These are phyloP conservation scores for Pyrenochaeta sp. DNA, from an alignment of 2,329 filamentous ascomycete genomes.

Conservation along the genomic window DNA sequence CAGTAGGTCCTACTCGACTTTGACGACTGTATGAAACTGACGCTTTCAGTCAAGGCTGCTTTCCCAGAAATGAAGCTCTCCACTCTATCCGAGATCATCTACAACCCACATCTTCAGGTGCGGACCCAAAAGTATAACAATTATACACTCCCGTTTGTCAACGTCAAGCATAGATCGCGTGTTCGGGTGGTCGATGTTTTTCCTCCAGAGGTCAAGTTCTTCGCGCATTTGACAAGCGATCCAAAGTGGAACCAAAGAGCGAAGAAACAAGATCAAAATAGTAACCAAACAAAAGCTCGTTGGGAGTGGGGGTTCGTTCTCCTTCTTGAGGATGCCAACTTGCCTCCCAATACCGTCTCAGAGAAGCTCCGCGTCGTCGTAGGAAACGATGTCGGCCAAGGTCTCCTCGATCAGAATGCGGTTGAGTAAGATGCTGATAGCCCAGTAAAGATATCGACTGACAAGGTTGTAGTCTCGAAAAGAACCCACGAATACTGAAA, in stretches of 20 bases:
- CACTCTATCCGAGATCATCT: slow-evolving; percentile 57
- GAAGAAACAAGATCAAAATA: slow-evolving; percentile 47
- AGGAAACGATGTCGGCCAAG: slow-evolving; percentile 62
- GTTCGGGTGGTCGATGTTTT: slow-evolving; percentile 85
- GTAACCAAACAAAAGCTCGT: slow-evolving; percentile 53
- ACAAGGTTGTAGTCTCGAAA: slow-evolving; percentile 61
- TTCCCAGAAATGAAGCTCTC: slow-evolving; percentile 49
- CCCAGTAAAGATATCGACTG: slow-evolving; percentile 1
- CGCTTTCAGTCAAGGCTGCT: slow-evolving; percentile 56
- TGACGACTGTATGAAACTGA: slow-evolving; percentile 8
- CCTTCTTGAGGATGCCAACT: slow-evolving; percentile 73
- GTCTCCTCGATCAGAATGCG: slow-evolving; percentile 64
- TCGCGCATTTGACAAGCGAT: slow-evolving; percentile 61
- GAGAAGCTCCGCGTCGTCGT: slow-evolving; percentile 72
- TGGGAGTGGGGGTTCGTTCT: slow-evolving; percentile 91
- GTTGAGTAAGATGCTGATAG: slow-evolving; percentile 55
- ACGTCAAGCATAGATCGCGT: slow-evolving; percentile 72
- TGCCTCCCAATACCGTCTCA: slow-evolving; percentile 32
- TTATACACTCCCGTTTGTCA: slow-evolving; percentile 73
- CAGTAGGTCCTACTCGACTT: slow-evolving; percentile 42
- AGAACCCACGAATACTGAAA: slow-evolving; percentile 58
- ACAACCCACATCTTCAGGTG: slow-evolving; percentile 54
- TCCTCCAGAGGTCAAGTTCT: slow-evolving; percentile 75
- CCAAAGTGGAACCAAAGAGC: slow-evolving; percentile 37
- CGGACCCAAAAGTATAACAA: slow-evolving; percentile 45